These are phyloP conservation scores for Phytopythium cucurbitacearum DNA, from an alignment of 352 stramenopile genomes.

Conservation along the genomic window DNA sequence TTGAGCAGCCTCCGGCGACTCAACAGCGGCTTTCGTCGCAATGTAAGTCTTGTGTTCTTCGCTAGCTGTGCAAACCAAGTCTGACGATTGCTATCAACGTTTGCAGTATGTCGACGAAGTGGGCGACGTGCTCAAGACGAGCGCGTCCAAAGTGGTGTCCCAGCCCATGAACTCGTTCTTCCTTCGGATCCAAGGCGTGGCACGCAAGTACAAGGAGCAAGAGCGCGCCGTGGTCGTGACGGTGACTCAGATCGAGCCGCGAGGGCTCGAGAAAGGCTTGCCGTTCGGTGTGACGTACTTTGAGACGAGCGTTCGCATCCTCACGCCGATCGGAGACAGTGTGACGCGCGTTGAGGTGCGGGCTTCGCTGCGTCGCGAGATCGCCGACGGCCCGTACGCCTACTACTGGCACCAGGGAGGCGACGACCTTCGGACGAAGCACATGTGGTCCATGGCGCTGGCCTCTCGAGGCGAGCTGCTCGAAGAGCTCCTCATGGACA, in stretches of 20 bases:
- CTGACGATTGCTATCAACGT: too few relatives aligned
- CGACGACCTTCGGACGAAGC: not conserved
- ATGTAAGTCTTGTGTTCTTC: not conserved
- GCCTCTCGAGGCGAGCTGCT: not conserved
- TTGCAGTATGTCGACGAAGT: not conserved
- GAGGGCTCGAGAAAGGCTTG: not conserved
- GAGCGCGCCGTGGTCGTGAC: constrained; percentile 3
- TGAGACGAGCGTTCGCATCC: constrained; percentile 3
- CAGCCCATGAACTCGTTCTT: not conserved
- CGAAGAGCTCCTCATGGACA: constrained; percentile 1
- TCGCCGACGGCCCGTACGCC: not conserved
- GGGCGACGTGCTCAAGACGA: constrained; percentile 2
- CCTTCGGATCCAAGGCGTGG: constrained; percentile 1
- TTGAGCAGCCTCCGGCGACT: not conserved
- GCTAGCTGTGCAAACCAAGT: not conserved
- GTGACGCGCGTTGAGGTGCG: not conserved
- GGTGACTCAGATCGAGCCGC: not conserved
- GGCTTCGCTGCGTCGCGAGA: not conserved
- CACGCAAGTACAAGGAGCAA: not conserved
- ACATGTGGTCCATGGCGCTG: not conserved
- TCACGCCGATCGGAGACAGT: not conserved
- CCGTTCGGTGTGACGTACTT: not conserved
- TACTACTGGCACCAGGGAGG: not conserved
- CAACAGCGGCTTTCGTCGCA: not conserved
- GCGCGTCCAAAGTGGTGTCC: not conserved